Evolutionary conservation across 164 flowering plant species (phyloP), one percentile per base, ranked within the genome.

Genomic region (Berberis vulgaris): DNA sequence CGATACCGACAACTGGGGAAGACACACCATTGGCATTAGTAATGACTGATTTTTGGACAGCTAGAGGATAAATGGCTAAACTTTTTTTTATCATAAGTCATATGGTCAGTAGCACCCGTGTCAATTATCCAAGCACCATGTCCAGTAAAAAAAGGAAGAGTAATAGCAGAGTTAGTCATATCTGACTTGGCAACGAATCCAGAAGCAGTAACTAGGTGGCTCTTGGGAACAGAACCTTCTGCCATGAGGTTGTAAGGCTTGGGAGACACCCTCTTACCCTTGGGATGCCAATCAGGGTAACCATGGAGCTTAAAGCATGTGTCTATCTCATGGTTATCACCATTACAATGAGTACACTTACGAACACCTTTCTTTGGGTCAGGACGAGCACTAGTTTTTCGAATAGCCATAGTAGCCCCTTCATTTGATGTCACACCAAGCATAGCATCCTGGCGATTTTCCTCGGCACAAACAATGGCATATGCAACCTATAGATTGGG

Each of bases 111-210:
- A 45, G 53, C 53, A 61, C 63, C 42, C 4, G 53, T n/a, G 12
- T 61, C 63, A 45, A 61, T 39, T 45, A 61, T 61, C 53, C 63
- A 61, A 2, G 2, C 60, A 61, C 50, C 61, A 61, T 61, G 13
- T 38, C 60, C 7, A 64, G 59, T 69, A 52, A 58, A 60, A 41
- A 10, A 6, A 57, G 45, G 2, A 41, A 12, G 10, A 3, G 11
- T 41, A 57, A 42, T 1, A 57, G 45, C 45, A 57, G n/a, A 5
- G 3, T 3, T 57, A 49, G 50, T 12, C 41, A 67, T 54, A 62
- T 43, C 57, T 41, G 57, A 53, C 46, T 55, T 43, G 7, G 70
- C 54, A 61, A 42, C 10, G 8, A 67, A 67, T 38, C 54, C 55
- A 4, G 60, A 45, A 54, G 65, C 26, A 6, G 57, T 26, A 26